phyloP scores from a whole-genome alignment of 2,329 filamentous ascomycete genomes.

The Zymoseptoria ardabiliae region DNA sequence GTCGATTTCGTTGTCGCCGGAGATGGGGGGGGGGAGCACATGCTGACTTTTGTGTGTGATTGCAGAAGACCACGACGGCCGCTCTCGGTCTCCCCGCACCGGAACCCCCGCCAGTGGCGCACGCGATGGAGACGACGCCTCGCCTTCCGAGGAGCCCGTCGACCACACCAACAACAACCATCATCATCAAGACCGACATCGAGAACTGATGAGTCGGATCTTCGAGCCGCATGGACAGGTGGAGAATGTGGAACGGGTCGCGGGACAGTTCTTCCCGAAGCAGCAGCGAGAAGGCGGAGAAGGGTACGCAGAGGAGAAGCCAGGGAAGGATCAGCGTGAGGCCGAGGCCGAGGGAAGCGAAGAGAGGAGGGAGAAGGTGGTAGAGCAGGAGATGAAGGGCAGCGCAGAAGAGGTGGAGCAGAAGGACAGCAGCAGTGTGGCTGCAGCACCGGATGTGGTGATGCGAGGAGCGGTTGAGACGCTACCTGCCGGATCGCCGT shows the following conservation, averaged over 20 bases:
- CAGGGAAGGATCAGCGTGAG: slow-evolving; percentile 7
- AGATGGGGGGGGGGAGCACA: background rate
- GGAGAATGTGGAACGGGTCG: slow-evolving; percentile 7
- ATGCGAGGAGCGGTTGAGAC: slow-evolving; percentile 8
- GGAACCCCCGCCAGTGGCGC: slow-evolving; percentile 15
- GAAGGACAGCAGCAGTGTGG: slow-evolving; percentile 2
- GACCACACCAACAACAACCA: slow-evolving; percentile 8
- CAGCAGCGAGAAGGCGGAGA: slow-evolving; percentile 4
- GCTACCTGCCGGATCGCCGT: background rate
- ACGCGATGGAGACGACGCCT: slow-evolving; percentile 11
- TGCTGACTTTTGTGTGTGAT: slow-evolving; percentile 5
- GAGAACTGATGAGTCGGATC: slow-evolving; percentile 27
- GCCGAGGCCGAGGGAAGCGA: slow-evolving; percentile 3
- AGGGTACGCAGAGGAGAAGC: background rate
- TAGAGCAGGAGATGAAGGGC: slow-evolving; percentile 3
- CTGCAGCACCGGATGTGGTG: slow-evolving; percentile 6
- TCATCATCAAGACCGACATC: slow-evolving; percentile 19
- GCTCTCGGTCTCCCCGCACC: slow-evolving; percentile 7
- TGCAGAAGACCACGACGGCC: slow-evolving; percentile 14
- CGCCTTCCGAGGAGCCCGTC: slow-evolving; percentile 9
- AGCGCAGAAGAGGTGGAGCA: slow-evolving; percentile 1
- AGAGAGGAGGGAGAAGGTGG: slow-evolving; percentile 4
- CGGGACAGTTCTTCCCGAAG: slow-evolving; percentile 19
- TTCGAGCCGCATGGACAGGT: slow-evolving; percentile 20
- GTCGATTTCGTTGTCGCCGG: slow-evolving; percentile 14